These are phyloP conservation scores for Coffea canephora DNA, from an alignment of 257 asterid genomes.

Conservation along the genomic window DNA sequence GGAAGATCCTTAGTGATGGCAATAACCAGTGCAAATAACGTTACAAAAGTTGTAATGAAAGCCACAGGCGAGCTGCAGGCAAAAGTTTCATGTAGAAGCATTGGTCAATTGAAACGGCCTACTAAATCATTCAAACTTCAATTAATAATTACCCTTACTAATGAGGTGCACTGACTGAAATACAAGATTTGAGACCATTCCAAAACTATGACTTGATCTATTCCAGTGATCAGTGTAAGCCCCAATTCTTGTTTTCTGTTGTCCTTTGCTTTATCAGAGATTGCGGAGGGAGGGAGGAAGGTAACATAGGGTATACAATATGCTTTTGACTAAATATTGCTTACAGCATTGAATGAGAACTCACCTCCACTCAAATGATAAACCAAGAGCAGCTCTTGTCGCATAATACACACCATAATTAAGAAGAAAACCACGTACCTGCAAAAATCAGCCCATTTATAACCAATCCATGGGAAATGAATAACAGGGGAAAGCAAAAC, in stretches of 20 bases:
- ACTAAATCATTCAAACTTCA: neutral
- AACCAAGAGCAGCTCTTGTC: constrained; percentile 94
- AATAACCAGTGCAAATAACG: constrained; percentile 89
- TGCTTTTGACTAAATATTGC: neutral
- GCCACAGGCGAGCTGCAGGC: constrained; percentile 91
- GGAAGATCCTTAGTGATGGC: constrained; percentile 99
- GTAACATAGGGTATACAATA: too few relatives aligned
- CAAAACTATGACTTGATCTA: neutral
- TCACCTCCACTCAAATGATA: constrained; percentile 91
- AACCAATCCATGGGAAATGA: neutral
- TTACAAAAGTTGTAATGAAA: constrained; percentile 92
- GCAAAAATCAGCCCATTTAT: constrained; percentile 15
- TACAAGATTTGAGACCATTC: neutral
- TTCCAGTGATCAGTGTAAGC: neutral
- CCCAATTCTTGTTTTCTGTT: neutral
- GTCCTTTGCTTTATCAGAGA: neutral
- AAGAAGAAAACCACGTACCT: constrained; percentile 97
- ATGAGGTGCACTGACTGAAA: neutral
- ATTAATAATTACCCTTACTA: neutral
- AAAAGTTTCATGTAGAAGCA: constrained; percentile 6
- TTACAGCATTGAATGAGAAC: constrained; percentile 10
- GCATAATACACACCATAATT: constrained; percentile 96
- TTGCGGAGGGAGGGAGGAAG: neutral
- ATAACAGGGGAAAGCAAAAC: neutral
- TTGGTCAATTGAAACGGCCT: neutral